Base-by-base conservation (phyloP, 176 grass and related monocot genomes). In the Juncus inflexus region DNA sequence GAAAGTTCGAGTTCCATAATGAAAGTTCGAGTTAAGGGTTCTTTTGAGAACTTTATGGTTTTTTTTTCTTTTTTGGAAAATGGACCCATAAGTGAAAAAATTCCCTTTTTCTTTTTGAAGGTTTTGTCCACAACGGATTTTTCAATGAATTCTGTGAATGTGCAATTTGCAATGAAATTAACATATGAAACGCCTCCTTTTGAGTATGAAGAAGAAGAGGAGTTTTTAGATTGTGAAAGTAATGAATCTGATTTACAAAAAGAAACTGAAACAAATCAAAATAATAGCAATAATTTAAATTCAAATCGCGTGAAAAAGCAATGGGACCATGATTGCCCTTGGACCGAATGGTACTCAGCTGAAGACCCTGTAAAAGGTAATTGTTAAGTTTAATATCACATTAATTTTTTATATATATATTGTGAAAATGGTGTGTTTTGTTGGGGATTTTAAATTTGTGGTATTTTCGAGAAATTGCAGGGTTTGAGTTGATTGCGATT, bases 311-410 rank as follows among this genome's bases (percentile, higher is more conserved):
- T 81, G 15, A 91, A 62, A 70, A 86, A 84, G 67, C 82, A 86
- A 72, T 97, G 92, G 92, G 92, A 97, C 52, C 87, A 89, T 83
- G 92, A 81, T 74, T 97, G 92, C 40, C 80, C 92, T 73, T 97
- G 92, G 92, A 79, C 92, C 79, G 87, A 91, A 74, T 97, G 92
- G 92, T 97, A 91, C 76, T 97, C 92, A 64, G 92, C 92, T 64
- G 92, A 91, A 83, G 87, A 97, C 87, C 92, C 87, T 86, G 70
- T 91, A 41, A 89, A 74, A 97, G 92, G 92, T 97, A 81, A 52
- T 39, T 55, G 2, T 47, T 37, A 28, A 53, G 51, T 28, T 35
- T 6, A 49, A 42, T 55, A 7, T 9, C 6, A 47, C 43, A 47
- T 47, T 47, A 47, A 47, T 47, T 47, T 47, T 47, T 47, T 5